Percentiles rank a stretch among this genome's conserved stretches.
These are phyloP conservation scores for Jackrogersella minutella DNA, from an alignment of 495 filamentous ascomycete genomes.

Conservation along the genomic window DNA sequence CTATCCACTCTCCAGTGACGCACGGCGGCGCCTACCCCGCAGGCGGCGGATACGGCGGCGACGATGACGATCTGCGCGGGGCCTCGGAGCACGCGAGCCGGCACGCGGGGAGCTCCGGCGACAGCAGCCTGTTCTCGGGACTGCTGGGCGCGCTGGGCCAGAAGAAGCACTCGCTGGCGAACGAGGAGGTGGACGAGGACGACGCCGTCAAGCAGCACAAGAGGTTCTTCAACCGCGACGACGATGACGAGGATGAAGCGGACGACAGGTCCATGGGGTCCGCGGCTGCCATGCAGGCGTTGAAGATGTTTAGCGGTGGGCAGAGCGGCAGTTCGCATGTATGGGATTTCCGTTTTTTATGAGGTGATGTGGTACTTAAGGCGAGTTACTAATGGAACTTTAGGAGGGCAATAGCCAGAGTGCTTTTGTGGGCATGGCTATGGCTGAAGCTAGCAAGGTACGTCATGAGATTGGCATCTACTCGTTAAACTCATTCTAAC, in stretches of 20 bases:
- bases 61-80: slow-evolving; percentile 57
- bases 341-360: neutral
- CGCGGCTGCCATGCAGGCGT: slow-evolving; percentile 72
- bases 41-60: slow-evolving; percentile 47
- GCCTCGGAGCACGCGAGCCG: slow-evolving; percentile 61
- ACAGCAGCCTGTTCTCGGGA: slow-evolving; percentile 59
- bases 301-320: slow-evolving; percentile 68
- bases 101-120: slow-evolving; percentile 57
- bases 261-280: slow-evolving; percentile 59
- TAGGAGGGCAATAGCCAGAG: slow-evolving; percentile 48
- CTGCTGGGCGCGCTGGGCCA: slow-evolving; percentile 57
- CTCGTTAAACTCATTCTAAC: slow-evolving; percentile 2
- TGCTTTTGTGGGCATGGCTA: slow-evolving; percentile 62
- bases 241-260: slow-evolving; percentile 47
- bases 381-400: neutral
- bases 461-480: slow-evolving; percentile 7
- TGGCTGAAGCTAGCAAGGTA: slow-evolving; percentile 61
- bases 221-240: slow-evolving; percentile 56
- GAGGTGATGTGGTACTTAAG: neutral
- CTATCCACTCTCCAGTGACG: slow-evolving; percentile 28
- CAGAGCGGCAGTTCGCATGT: slow-evolving; percentile 42
- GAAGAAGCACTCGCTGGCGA: slow-evolving; percentile 57
- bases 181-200: slow-evolving; percentile 69
- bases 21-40: slow-evolving; percentile 51
- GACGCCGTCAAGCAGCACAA: slow-evolving; percentile 65